A percentile compares a stretch with the other conserved stretches of the same genome.
These are phyloP conservation scores for Phellinidium pouzarii DNA, from an alignment of 1,284 basidiomycete genomes.

Conservation along the genomic window DNA sequence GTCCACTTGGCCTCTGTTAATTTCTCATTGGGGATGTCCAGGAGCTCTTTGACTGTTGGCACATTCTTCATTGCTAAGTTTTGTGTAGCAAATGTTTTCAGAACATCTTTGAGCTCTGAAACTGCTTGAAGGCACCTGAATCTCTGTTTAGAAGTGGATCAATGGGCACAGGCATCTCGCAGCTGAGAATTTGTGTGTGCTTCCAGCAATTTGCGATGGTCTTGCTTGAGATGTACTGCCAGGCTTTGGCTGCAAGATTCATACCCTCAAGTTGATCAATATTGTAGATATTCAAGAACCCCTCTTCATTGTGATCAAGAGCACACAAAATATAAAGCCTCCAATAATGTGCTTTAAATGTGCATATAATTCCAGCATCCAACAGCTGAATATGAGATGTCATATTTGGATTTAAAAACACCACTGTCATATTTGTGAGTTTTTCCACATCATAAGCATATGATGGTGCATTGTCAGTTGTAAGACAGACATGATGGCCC, in stretches of 20 bases:
- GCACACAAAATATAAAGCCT: background rate
- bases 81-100: background rate
- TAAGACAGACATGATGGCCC: background rate
- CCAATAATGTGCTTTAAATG: slow-evolving; percentile 6
- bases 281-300: background rate
- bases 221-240: background rate
- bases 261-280: slow-evolving; percentile 10
- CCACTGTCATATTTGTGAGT: background rate
- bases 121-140: background rate
- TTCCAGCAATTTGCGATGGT: slow-evolving; percentile 13
- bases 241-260: background rate
- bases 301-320: background rate
- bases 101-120: background rate
- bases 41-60: slow-evolving; percentile 6
- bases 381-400: slow-evolving; percentile 5
- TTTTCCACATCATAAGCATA: background rate
- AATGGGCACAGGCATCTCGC: slow-evolving; percentile 15
- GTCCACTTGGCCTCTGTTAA: slow-evolving; percentile 8
- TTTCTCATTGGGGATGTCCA: background rate
- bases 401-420: too few relatives aligned
- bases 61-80: background rate
- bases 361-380: slow-evolving; percentile 7
- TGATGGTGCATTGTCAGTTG: slow-evolving; percentile 6
- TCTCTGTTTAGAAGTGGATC: slow-evolving; percentile 15
- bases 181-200: slow-evolving; percentile 6